A percentile compares a stretch with the other conserved stretches of the same genome.
Conservation (phyloP, 768 basidiomycete genomes). For the Chiua virens region DNA sequence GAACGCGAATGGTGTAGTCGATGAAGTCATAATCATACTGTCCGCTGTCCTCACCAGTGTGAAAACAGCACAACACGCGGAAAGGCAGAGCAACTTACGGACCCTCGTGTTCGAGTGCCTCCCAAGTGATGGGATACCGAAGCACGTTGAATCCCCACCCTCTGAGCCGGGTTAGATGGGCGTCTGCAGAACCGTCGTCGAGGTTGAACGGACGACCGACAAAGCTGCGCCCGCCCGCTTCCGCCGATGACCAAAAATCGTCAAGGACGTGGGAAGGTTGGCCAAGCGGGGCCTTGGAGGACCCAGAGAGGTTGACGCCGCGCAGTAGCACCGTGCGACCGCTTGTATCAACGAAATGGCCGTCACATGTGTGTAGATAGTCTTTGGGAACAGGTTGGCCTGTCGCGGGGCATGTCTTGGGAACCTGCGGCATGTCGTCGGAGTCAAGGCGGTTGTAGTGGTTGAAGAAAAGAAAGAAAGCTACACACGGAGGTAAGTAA, state of each 20-base stretch:
- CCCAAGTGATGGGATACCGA: slow-evolving; percentile 88
- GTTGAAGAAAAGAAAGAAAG: background rate
- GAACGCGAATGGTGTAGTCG: slow-evolving; percentile 83
- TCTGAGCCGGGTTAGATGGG: slow-evolving; percentile 79
- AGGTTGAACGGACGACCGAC: slow-evolving; percentile 76
- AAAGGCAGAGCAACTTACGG: slow-evolving; percentile 68
- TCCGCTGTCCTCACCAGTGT: slow-evolving; percentile 49
- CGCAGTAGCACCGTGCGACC: slow-evolving; percentile 82
- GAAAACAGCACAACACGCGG: background rate
- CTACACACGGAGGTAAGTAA: background rate
- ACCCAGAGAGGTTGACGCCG: slow-evolving; percentile 93
- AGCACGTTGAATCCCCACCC: slow-evolving; percentile 95
- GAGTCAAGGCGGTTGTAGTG: slow-evolving; percentile 4
- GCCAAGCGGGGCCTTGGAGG: slow-evolving; percentile 79
- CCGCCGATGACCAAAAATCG: slow-evolving; percentile 81
- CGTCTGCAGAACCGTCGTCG: slow-evolving; percentile 82
- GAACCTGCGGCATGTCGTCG: slow-evolving; percentile 22
- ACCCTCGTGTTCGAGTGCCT: slow-evolving; percentile 88
- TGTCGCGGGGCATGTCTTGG: slow-evolving; percentile 17
- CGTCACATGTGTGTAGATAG: slow-evolving; percentile 65
- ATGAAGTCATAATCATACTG: slow-evolving; percentile 90
- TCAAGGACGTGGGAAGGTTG: slow-evolving; percentile 67
- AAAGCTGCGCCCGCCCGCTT: slow-evolving; percentile 69
- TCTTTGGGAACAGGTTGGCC: slow-evolving; percentile 11
- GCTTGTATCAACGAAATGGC: slow-evolving; percentile 69